Conservation (phyloP, 1,139 yeast species). For the Sugiyamaella castrensis region DNA sequence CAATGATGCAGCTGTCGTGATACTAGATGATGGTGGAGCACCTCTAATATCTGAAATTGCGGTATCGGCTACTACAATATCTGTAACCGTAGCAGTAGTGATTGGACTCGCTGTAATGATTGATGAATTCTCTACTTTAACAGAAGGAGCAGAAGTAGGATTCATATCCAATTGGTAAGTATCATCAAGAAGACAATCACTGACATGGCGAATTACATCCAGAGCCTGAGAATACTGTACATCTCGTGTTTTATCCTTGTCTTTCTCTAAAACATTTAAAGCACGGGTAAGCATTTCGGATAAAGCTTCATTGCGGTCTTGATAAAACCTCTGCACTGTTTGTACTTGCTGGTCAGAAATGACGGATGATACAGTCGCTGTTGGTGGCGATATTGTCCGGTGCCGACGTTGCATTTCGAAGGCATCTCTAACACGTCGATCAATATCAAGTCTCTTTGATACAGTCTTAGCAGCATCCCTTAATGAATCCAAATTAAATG, state of each 20-base stretch:
- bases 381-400: background rate
- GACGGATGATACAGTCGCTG: background rate
- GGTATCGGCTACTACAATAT: too few relatives aligned
- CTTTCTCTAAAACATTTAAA: slow-evolving; percentile 17
- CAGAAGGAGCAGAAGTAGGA: slow-evolving; percentile 1
- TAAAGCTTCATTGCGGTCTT: slow-evolving; percentile 19
- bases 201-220: slow-evolving; percentile 23
- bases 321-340: background rate
- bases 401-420: slow-evolving; percentile 11
- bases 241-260: background rate
- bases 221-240: slow-evolving; percentile 18
- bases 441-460: slow-evolving; percentile 24
- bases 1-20: slow-evolving; percentile 1
- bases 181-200: slow-evolving; percentile 21
- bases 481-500: slow-evolving; percentile 25
- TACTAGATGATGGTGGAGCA: slow-evolving; percentile 1
- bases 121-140: background rate
- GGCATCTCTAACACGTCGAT: slow-evolving; percentile 23
- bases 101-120: background rate
- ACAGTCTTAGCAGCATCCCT: slow-evolving; percentile 27
- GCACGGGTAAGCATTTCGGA: slow-evolving; percentile 22
- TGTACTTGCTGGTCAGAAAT: background rate
- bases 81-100: too few relatives aligned
- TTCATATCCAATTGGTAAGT: background rate
- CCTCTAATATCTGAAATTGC: background rate